Conservation (phyloP, 2,329 filamentous ascomycete genomes). For the Penicillium sp. region DNA sequence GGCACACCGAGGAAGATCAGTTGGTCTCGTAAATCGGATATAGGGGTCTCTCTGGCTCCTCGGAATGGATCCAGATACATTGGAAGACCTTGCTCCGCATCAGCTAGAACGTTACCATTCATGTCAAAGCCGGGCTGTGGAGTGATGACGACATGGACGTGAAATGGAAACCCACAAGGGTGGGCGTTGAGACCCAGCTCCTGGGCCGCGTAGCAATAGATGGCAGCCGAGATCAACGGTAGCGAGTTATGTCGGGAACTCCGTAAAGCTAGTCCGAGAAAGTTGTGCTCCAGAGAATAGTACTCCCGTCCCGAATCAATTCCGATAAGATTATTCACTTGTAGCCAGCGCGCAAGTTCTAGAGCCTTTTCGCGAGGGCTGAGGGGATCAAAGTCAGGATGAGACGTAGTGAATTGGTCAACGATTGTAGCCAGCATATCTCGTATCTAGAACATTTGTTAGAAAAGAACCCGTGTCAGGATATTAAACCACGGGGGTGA, state of each 20-base stretch:
- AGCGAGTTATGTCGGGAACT: constrained; percentile 70
- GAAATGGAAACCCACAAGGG: constrained; percentile 75
- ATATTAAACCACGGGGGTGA: neutral
- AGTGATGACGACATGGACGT: constrained; percentile 75
- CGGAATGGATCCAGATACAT: constrained; percentile 86
- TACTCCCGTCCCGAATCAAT: constrained; percentile 65
- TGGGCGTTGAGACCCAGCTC: constrained; percentile 69
- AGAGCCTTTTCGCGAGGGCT: constrained; percentile 64
- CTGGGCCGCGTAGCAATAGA: constrained; percentile 75
- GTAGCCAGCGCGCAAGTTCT: constrained; percentile 64
- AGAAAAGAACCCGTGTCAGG: constrained; percentile 3
- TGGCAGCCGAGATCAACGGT: constrained; percentile 78
- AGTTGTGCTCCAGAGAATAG: constrained; percentile 76
- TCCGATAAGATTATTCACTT: constrained; percentile 63
- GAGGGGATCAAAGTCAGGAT: constrained; percentile 51
- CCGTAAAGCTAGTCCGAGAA: constrained; percentile 74
- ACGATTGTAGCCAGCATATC: constrained; percentile 62
- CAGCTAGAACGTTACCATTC: constrained; percentile 44
- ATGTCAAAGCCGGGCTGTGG: constrained; percentile 57
- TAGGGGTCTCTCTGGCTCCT: constrained; percentile 60
- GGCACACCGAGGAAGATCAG: constrained; percentile 52
- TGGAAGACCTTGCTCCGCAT: constrained; percentile 35
- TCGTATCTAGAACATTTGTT: constrained; percentile 50
- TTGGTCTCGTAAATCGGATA: constrained; percentile 54
- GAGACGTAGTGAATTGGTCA: constrained; percentile 49